phyloP scores from a whole-genome alignment of 2,329 filamentous ascomycete species.

The Xylariales sp. region DNA sequence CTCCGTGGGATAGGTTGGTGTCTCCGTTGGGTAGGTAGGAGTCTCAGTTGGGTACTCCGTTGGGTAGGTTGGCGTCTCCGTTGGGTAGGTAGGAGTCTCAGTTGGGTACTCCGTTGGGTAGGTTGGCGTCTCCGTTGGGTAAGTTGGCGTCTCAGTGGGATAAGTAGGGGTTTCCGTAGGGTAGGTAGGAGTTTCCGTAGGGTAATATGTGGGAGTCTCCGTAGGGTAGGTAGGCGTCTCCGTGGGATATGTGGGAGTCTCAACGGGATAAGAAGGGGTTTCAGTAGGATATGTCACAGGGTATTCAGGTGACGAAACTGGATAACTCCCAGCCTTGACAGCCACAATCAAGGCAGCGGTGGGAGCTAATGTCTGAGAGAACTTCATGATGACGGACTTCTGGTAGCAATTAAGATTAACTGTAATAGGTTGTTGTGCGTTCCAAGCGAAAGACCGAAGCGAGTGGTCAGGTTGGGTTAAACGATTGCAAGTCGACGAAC shows the following conservation, averaged over 20 bases:
- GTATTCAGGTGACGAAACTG: slow-evolving; percentile 18
- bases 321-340: slow-evolving; percentile 43
- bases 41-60: slow-evolving; percentile 6
- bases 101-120: slow-evolving; percentile 9
- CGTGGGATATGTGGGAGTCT: slow-evolving; percentile 24
- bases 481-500: slow-evolving; percentile 33
- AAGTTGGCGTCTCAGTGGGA: slow-evolving; percentile 14
- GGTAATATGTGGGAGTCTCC: slow-evolving; percentile 24
- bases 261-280: slow-evolving; percentile 22
- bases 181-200: slow-evolving; percentile 17
- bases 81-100: slow-evolving; percentile 14
- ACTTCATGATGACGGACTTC: slow-evolving; percentile 51
- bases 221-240: slow-evolving; percentile 13
- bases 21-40: slow-evolving; percentile 13
- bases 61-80: slow-evolving; percentile 12
- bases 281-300: slow-evolving; percentile 20
- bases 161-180: slow-evolving; percentile 15
- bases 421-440: slow-evolving; percentile 38
- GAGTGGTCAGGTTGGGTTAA: slow-evolving; percentile 34
- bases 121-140: slow-evolving; percentile 10
- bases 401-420: slow-evolving; percentile 41
- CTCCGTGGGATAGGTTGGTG: slow-evolving; percentile 15
- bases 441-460: slow-evolving; percentile 40
- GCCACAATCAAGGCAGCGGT: slow-evolving; percentile 49
- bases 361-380: slow-evolving; percentile 50